These are phyloP conservation scores for Hortaea werneckii DNA, from an alignment of 2,329 filamentous ascomycete genomes.

Conservation along the genomic window DNA sequence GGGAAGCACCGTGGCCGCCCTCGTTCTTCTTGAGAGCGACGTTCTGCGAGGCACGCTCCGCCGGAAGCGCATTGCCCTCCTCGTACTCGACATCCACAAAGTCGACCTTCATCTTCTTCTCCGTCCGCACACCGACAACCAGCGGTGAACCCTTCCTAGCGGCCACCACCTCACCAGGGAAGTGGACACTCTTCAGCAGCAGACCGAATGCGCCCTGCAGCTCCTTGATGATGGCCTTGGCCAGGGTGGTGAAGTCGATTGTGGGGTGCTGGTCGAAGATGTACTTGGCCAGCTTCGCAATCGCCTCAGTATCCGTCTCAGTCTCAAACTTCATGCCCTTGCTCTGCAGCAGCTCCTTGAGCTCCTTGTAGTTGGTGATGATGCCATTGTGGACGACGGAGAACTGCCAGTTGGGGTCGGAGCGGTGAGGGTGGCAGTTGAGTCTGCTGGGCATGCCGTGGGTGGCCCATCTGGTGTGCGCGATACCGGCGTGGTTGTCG, in stretches of 20 bases:
- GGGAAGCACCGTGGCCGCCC: constrained; percentile 25
- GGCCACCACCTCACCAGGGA: constrained; percentile 93
- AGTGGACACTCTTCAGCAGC: constrained; percentile 96
- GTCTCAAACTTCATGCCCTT: constrained; percentile 99
- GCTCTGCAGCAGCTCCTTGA: constrained; percentile 81
- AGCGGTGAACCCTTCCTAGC: constrained; percentile 97
- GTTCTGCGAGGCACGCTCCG: constrained; percentile 92
- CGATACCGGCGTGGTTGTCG: constrained; percentile 96
- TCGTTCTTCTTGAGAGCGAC: constrained; percentile 80
- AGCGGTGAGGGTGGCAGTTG: constrained; percentile 99
- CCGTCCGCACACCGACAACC: constrained; percentile 91
- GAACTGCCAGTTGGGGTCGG: constrained; percentile 92
- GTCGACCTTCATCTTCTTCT: constrained; percentile 99
- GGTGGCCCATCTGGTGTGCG: constrained; percentile 98
- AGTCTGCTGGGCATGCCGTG: constrained; percentile 85
- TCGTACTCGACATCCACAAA: constrained; percentile 99
- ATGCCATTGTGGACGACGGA: constrained; percentile 98
- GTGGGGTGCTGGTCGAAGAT: constrained; percentile 88
- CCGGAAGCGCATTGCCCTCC: constrained; percentile 71
- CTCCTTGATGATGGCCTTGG: constrained; percentile 97
- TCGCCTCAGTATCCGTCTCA: constrained; percentile 98
- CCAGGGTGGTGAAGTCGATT: constrained; percentile 91
- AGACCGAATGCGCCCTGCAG: constrained; percentile 96
- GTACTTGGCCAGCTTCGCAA: constrained; percentile 98
- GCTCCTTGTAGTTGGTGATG: constrained; percentile 99